Evolutionary conservation across 2,329 filamentous ascomycete species (phyloP), one percentile per base, ranked within the genome.

Genomic region (Ceratocystis ficicola): DNA sequence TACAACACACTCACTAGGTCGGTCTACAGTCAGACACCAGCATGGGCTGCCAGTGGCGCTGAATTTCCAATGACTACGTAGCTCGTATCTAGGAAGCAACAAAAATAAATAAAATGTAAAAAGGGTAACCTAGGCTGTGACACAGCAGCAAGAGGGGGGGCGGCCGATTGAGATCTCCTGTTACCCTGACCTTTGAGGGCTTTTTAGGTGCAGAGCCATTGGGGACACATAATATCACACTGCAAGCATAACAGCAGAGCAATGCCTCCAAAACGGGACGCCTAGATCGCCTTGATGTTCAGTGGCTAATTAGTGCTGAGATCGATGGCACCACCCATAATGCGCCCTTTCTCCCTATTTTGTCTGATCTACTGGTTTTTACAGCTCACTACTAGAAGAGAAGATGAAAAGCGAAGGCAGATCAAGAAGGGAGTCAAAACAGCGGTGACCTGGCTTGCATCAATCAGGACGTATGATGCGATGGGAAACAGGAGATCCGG

Each of bases 331-430:
- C n/a, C 28, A 59, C 22, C 30, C 55, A 57, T 32, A 20, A 59
- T 59, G 20, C 55, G 28, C 28, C 55, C 25, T 30, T 28, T 59
- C 55, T 59, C 55, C 55, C 55, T 59, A 59, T 25, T 17, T 59
- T n/a, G 17, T 41, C 36, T 15, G 55, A 59, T 59, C 55, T 32
- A 30, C 55, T 59, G 10, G 12, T 59, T 30, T 32, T 59, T 32
- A 36, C 55, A 59, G 25, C 55, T 36, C 28, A 59, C 8, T 30
- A 5, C 32, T 3, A 59, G 4, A 20, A n/a, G 55, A 59, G 30
- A 59, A 22, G 32, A 12, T 10, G 22, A 30, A 30, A 17, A 30
- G 36, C 30, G 12, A n/a, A 28, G 20, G 55, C 25, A 59, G 32
- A 30, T 32, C 55, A 36, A 25, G 6, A 59, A 59, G 55, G 55